phyloP scores from a whole-genome alignment of 306 rosid genomes.

The Castanospermum australe region DNA sequence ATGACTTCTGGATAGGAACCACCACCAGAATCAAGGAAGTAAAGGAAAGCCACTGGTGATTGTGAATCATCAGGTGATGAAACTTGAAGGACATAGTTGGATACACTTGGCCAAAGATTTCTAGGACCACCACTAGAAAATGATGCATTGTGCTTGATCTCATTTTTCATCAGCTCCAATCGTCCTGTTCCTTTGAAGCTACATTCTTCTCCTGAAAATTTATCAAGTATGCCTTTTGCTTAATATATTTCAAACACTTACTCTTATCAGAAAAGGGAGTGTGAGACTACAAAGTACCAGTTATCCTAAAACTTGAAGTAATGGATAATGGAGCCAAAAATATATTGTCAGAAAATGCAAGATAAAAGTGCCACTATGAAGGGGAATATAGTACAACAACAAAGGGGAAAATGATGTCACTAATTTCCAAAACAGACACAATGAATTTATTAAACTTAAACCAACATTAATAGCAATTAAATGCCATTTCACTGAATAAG shows the following conservation, averaged over 20 bases:
- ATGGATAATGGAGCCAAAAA: slow-evolving; percentile 11
- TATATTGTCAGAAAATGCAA: not conserved
- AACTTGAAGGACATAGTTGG: slow-evolving; percentile 68
- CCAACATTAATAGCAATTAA: not conserved
- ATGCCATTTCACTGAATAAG: not conserved
- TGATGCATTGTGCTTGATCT: slow-evolving; percentile 48
- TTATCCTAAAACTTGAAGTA: not conserved
- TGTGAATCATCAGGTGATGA: slow-evolving; percentile 43
- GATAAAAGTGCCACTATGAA: not conserved
- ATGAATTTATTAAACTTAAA: not conserved
- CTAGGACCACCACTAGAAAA: slow-evolving; percentile 62
- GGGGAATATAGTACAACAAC: not conserved
- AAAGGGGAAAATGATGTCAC: not conserved
- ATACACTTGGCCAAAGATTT: slow-evolving; percentile 80
- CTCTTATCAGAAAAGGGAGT: not conserved
- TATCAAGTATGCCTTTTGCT: not conserved
- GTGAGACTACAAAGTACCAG: not conserved
- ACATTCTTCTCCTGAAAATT: slow-evolving; percentile 48
- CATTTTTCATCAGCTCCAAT: slow-evolving; percentile 58
- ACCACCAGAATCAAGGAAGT: slow-evolving; percentile 93
- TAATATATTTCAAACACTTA: slow-evolving; percentile 5
- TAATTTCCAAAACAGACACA: not conserved
- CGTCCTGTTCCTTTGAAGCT: slow-evolving; percentile 71
- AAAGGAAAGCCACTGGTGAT: slow-evolving; percentile 60
- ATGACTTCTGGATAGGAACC: slow-evolving; percentile 85